These are phyloP conservation scores for Fomes fomentarius DNA, from an alignment of 1,284 basidiomycete species.

Conservation along the genomic window DNA sequence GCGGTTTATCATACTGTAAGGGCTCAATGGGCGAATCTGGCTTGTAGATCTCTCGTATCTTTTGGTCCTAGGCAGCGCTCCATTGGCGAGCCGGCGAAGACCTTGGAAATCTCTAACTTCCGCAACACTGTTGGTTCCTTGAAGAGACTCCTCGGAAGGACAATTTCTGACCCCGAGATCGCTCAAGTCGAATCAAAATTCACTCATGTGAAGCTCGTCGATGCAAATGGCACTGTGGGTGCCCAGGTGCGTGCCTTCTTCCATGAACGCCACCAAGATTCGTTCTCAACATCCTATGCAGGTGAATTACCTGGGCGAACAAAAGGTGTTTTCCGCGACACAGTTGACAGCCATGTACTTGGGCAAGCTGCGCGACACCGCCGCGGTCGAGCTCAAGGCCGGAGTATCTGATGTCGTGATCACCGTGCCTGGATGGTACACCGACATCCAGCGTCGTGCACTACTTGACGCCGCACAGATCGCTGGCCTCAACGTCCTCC, in stretches of 20 bases:
- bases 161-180: constrained; percentile 77
- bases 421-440: constrained; percentile 94
- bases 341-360: constrained; percentile 89
- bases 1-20: not conserved
- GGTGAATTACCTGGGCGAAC: constrained; percentile 89
- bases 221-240: constrained; percentile 82
- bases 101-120: constrained; percentile 97
- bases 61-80: constrained; percentile 88
- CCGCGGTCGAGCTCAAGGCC: constrained; percentile 81
- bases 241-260: constrained; percentile 63
- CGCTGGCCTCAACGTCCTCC: constrained; percentile 85
- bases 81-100: constrained; percentile 94
- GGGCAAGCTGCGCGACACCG: constrained; percentile 86
- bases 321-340: constrained; percentile 76
- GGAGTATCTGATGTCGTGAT: constrained; percentile 90
- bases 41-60: constrained; percentile 82
- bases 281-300: constrained; percentile 40
- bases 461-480: constrained; percentile 87
- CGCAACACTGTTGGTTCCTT: constrained; percentile 92
- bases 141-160: constrained; percentile 86
- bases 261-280: not conserved
- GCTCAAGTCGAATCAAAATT: constrained; percentile 86
- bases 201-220: constrained; percentile 82
- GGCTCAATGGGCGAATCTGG: not conserved
- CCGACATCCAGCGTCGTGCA: constrained; percentile 88